A percentile compares a stretch with the other conserved stretches of the same genome.
These are phyloP conservation scores for Ramaria sp. DNA, from an alignment of 768 basidiomycete species.

Conservation along the genomic window DNA sequence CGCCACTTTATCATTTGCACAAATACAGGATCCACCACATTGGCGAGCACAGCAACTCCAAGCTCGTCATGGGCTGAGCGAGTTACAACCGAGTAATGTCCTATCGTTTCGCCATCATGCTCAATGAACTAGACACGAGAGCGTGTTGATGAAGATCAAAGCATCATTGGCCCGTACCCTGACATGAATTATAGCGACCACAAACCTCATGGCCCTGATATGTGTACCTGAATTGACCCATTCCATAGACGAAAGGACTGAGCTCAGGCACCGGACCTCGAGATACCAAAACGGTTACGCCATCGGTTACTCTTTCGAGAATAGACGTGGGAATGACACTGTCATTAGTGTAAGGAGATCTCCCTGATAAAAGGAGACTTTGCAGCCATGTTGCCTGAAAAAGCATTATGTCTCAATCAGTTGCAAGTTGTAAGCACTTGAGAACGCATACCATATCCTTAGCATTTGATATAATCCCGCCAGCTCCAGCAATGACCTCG, in stretches of 20 bases:
- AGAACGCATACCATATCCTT: constrained; percentile 29
- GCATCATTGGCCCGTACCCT: too few species aligned
- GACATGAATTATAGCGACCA: not conserved
- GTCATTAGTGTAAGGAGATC: constrained; percentile 19
- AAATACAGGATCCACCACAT: constrained; percentile 15
- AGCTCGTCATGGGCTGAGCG: constrained; percentile 27
- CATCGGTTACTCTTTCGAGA: constrained; percentile 22
- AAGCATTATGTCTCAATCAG: not conserved
- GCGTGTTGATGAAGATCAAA: not conserved
- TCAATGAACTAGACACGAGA: constrained; percentile 20
- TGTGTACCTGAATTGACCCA: constrained; percentile 32
- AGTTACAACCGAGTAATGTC: constrained; percentile 20
- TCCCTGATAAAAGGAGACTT: constrained; percentile 24
- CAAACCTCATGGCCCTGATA: constrained; percentile 32
- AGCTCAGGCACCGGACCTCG: constrained; percentile 1
- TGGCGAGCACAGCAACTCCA: constrained; percentile 27
- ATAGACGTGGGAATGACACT: constrained; percentile 24
- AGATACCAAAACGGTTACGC: constrained; percentile 17
- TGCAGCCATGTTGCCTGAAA: constrained; percentile 30
- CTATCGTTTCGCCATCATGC: constrained; percentile 26
- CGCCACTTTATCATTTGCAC: constrained; percentile 9
- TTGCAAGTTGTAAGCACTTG: not conserved
- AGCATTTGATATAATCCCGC: constrained; percentile 33
- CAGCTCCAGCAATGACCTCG: constrained; percentile 26
- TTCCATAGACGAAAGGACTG: constrained; percentile 28